Base-by-base conservation (phyloP, 1,284 basidiomycete species). In the Porogramme epimiltina region DNA sequence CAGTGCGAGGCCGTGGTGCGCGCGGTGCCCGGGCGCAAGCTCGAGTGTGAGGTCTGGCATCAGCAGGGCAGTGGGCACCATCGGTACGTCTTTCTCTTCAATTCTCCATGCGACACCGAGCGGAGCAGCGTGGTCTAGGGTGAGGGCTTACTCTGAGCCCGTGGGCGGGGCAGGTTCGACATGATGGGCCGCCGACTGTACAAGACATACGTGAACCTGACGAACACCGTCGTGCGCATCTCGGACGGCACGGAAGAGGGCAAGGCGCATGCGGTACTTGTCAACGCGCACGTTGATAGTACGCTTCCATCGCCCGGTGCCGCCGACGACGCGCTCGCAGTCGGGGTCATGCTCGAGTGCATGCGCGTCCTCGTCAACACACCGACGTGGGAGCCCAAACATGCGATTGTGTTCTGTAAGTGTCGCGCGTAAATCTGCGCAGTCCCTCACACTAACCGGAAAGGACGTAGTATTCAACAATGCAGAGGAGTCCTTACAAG, bases 401-500 rank as follows among this genome's bases (percentile, higher is more conserved):
- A 95, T 66, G 81, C 93, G 4, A 80, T 95, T 57, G 80, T 99
- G 11, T 94, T 99, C 66, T 73, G 92, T 94, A 62, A 69, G 91
- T 75, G 15, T 10, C 3, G 3, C 5, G 11, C 3, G 19, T n/a
- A n/a, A n/a, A n/a, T 18, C 5, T 4, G 11, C 24, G 13, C 22
- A 23, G 2, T 3, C 20, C 10, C 1, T 3, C 2, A 13, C 15
- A 20, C 18, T 6, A 6, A 25, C 22, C 42, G 18, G 22, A 43
- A 25, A n/a, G 28, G 8, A 6, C 10, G n/a, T 57, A 94, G 92
- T 98, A 55, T 98, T 97, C 77, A 98, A 98, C 65, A 85, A 97
- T 56, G 97, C 91, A 5, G 95, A 99, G 67, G 93, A 96, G 64
- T 90, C 87, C 0, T 71, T 96, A n/a, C 95, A 97, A 69, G 95